phyloP scores from a whole-genome alignment of 73 alveolate species.

The Diophrys appendiculata region DNA sequence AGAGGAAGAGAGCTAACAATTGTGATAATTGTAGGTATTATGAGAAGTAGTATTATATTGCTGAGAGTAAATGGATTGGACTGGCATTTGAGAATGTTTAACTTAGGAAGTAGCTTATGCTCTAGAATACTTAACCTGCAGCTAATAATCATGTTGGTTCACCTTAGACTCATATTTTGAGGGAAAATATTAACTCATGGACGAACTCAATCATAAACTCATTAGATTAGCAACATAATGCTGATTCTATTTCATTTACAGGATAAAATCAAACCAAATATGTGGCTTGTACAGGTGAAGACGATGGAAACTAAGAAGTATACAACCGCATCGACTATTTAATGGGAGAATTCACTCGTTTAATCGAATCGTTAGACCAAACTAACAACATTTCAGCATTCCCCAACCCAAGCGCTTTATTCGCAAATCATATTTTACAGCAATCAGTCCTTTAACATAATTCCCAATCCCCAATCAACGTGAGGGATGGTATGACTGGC shows the following conservation, averaged over 20 bases:
- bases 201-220: neutral
- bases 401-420: no score
- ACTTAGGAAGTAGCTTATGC: constrained; percentile 1
- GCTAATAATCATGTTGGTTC: no score
- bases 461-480: no score
- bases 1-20: neutral
- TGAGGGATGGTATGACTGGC: no score
- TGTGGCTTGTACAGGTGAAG: constrained; percentile 41
- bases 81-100: neutral
- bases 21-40: constrained; percentile 5
- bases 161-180: no score
- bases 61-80: neutral
- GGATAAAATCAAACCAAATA: constrained; percentile 19
- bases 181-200: constrained; percentile 3
- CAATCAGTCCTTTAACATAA: no score
- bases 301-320: constrained; percentile 37
- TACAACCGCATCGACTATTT: constrained; percentile 22
- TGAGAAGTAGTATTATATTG: neutral
- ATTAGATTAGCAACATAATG: neutral
- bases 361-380: constrained; percentile 31
- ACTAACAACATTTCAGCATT: no score
- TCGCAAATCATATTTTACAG: no score
- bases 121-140: no score
- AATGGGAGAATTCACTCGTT: constrained; percentile 39
- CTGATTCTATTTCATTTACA: constrained; percentile 7